These are phyloP conservation scores for Takakia lepidozioides DNA, from an alignment of 225 moss, liverwort and hornwort species.

Conservation along the genomic window DNA sequence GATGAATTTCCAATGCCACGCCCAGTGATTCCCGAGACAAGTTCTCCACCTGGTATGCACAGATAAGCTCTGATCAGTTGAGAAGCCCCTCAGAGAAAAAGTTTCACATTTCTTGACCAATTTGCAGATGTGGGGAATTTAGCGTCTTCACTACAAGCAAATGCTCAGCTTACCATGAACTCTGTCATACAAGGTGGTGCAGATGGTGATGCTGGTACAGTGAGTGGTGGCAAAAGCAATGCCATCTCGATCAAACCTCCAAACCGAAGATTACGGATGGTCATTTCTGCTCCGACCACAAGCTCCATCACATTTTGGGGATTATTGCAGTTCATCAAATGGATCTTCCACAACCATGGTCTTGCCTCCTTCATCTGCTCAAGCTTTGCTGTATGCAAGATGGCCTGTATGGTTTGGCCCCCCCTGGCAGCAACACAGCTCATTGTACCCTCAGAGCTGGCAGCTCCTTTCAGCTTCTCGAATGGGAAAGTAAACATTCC, in stretches of 20 bases:
- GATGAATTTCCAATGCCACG: slow-evolving; percentile 78
- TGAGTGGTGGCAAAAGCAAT: slow-evolving; percentile 65
- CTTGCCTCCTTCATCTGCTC: slow-evolving; percentile 76
- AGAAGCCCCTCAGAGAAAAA: slow-evolving; percentile 1
- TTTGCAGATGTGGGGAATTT: no score
- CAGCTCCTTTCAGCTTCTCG: slow-evolving; percentile 28
- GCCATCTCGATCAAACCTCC: slow-evolving; percentile 61
- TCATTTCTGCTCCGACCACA: slow-evolving; percentile 79
- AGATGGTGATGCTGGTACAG: slow-evolving; percentile 55
- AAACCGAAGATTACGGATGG: slow-evolving; percentile 70
- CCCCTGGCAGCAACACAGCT: slow-evolving; percentile 45
- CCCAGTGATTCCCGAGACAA: slow-evolving; percentile 61
- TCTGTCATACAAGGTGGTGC: slow-evolving; percentile 43
- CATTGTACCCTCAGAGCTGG: slow-evolving; percentile 13
- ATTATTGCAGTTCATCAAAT: slow-evolving; percentile 74
- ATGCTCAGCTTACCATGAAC: slow-evolving; percentile 43
- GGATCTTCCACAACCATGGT: slow-evolving; percentile 69
- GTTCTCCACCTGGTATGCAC: slow-evolving; percentile 65
- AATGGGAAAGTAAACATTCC: slow-evolving; percentile 48
- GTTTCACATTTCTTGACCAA: no score
- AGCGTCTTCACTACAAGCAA: no score
- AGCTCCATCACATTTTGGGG: slow-evolving; percentile 62
- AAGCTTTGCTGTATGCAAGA: slow-evolving; percentile 62
- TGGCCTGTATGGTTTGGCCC: slow-evolving; percentile 37
- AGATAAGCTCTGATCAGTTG: no score